Base-by-base conservation (phyloP, 331 rosid species). In the Dryas integrifolia region DNA sequence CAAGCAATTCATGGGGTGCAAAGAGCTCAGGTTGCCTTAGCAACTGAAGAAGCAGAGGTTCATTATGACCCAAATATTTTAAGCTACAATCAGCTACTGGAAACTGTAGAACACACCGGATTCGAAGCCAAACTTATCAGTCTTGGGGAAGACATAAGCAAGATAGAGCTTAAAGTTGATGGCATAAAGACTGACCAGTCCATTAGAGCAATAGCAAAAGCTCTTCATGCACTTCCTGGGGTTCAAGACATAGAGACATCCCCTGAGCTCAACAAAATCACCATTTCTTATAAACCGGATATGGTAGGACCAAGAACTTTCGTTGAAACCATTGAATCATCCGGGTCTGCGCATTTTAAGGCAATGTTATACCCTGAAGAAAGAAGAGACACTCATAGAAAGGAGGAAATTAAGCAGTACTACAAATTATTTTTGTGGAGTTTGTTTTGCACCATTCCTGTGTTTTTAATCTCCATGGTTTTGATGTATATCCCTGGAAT, bases 391-490 rank as follows among this genome's bases (percentile, higher is more conserved):
- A 74, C 72, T 52, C 82, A 72, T 38, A 83, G 88, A 80, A 46
- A 70, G 30, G 63, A 76, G 18, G 98, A 92, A 74, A 90, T 89
- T 65, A 83, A 72, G 57, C 86, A 82, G 26, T 89, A 90, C 69
- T 83, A 77, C 24, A 75, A 43, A 50, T 88, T 71, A 39, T 87
- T 92, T 68, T 9, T 90, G 43, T 92, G 96, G 98, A 90, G 98
- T 71, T 85, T 83, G 77, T 67, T 88, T 67, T 89, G 86, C 38
- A 81, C 98, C 3, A 11, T 88, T 78, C 97, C 97, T 2, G 88
- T 92, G 43, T 92, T 90, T 76, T 76, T 92, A 53, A 83, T 92
- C 52, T 88, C 97, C 66, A 92, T 92, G 98, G 87, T 92, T 45
- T 77, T 92, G 47, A 92, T 88, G 98, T 92, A 90, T 72, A 62